Evolutionary conservation across 163 green algal genomes (phyloP).

Genomic region (Scenedesmus sp.): DNA sequence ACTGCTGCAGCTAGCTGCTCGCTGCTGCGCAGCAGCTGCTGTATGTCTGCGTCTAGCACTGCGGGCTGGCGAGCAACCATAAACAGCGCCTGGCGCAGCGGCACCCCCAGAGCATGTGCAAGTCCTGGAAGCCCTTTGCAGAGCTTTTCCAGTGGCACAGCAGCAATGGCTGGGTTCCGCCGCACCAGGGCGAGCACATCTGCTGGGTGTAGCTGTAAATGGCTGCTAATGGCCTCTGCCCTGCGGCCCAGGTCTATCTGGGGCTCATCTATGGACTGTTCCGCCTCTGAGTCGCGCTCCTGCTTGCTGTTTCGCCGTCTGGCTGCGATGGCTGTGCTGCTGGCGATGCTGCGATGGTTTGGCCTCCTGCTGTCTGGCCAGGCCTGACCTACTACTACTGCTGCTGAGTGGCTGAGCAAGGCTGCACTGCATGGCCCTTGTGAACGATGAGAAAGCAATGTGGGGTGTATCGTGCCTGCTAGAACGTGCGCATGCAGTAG

Average conservation of each 20-base stretch:
- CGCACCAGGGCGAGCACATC: slow-evolving; percentile 29
- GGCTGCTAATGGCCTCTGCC: slow-evolving; percentile 29
- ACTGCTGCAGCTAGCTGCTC: slow-evolving; percentile 32
- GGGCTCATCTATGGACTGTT: slow-evolving; percentile 26
- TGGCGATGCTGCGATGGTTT: slow-evolving; percentile 1
- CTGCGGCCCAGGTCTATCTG: slow-evolving; percentile 26
- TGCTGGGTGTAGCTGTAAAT: not conserved
- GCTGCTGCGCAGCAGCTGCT: slow-evolving; percentile 4
- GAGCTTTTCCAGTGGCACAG: slow-evolving; percentile 23
- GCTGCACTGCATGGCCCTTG: not conserved
- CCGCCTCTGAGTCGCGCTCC: not conserved
- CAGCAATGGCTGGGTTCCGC: not conserved
- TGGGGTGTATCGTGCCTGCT: slow-evolving; percentile 3
- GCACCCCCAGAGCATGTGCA: slow-evolving; percentile 35
- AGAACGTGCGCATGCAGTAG: not conserved
- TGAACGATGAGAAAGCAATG: not conserved
- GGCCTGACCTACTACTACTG: slow-evolving; percentile 3
- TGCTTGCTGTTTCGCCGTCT: slow-evolving; percentile 6
- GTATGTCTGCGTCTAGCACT: slow-evolving; percentile 13
- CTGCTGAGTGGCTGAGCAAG: slow-evolving; percentile 13
- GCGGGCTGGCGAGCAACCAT: slow-evolving; percentile 28
- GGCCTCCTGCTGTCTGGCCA: slow-evolving; percentile 8
- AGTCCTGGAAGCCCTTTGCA: not conserved
- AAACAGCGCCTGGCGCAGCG: slow-evolving; percentile 39
- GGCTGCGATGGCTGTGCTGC: slow-evolving; percentile 8